Evolutionary conservation across 2,329 filamentous ascomycete species (phyloP), one percentile per base, ranked within the genome.

Genomic region (Cladophialophora yegresii): DNA sequence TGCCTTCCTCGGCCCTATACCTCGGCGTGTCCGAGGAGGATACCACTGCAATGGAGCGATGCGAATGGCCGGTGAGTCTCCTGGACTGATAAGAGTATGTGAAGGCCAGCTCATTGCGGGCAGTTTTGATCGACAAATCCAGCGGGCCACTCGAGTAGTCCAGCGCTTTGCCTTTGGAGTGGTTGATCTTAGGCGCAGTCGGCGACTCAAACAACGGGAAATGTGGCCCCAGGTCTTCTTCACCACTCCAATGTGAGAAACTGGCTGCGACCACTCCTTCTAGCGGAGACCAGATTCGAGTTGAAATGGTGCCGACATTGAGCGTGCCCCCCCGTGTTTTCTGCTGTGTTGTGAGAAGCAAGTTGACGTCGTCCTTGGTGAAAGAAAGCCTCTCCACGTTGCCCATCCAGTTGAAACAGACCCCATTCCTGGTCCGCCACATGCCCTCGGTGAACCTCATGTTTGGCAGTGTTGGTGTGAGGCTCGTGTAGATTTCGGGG

Each of bases 371-470:
- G 53, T 76, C 72, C 16, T 74, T 68, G 50, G 75, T 67, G 26
- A 75, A 58, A 20, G 63, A 67, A 20, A 74, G 50, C 66, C 76
- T 69, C 65, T 78, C 77, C 40, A 78, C 75, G 68, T 78, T 77
- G 69, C 73, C 75, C 76, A 78, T 78, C 77, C 77, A 78, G 58
- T 78, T 76, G 62, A 78, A 74, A 26, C 54, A 61, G 12, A 66
- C 45, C 23, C 60, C 58, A 10, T 32, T 74, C 64, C 69, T 69
- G 32, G 75, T 69, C 62, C 72, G 71, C 75, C 76, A 78, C 77
- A 78, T 78, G 60, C 77, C 76, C 33, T 76, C 74, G 9, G 76
- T 78, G 70, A 78, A 78, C 73, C 76, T 78, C 77, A 78, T 78
- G 20, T 69, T 76, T 65, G 13, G 28, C 28, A 1, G 22, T 51